Evolutionary conservation across 805 yeast genomes (phyloP).

Genomic region (Suhomyces faveliae): DNA sequence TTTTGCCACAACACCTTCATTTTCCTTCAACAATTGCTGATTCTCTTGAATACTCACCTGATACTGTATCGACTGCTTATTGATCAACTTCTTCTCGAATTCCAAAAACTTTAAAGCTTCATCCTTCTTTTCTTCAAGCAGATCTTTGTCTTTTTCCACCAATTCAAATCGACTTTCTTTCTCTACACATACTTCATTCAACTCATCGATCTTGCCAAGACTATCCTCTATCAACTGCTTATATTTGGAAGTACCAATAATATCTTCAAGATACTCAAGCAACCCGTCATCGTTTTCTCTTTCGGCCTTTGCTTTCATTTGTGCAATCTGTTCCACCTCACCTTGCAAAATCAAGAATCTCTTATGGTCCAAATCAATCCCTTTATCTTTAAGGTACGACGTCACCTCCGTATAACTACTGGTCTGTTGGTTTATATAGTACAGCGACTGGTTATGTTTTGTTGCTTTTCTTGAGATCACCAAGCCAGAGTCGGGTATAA

Average conservation of each 20-base stretch:
- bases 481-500: constrained; percentile 55
- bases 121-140: constrained; percentile 63
- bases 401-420: constrained; percentile 82
- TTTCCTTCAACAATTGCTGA: constrained; percentile 37
- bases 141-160: constrained; percentile 72
- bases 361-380: constrained; percentile 92
- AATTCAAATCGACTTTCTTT: constrained; percentile 77
- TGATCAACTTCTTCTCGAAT: constrained; percentile 59
- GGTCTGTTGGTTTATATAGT: constrained; percentile 66
- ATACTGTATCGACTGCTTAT: constrained; percentile 51
- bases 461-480: constrained; percentile 80
- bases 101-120: constrained; percentile 66
- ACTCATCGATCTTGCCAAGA: constrained; percentile 58
- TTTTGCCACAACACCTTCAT: constrained; percentile 36
- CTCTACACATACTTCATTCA: constrained; percentile 78
- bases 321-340: constrained; percentile 97
- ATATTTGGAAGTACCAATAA: constrained; percentile 89
- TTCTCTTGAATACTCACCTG: constrained; percentile 51
- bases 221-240: constrained; percentile 72
- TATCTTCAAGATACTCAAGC: constrained; percentile 91
- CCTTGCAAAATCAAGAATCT: constrained; percentile 94
- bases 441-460: constrained; percentile 72
- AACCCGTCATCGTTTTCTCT: constrained; percentile 89
- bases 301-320: constrained; percentile 98
- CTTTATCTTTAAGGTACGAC: constrained; percentile 66